A percentile compares a stretch with the other conserved stretches of the same genome.
Evolutionary conservation across 768 basidiomycete species (phyloP).

Genomic region (Amanita jacksonii): DNA sequence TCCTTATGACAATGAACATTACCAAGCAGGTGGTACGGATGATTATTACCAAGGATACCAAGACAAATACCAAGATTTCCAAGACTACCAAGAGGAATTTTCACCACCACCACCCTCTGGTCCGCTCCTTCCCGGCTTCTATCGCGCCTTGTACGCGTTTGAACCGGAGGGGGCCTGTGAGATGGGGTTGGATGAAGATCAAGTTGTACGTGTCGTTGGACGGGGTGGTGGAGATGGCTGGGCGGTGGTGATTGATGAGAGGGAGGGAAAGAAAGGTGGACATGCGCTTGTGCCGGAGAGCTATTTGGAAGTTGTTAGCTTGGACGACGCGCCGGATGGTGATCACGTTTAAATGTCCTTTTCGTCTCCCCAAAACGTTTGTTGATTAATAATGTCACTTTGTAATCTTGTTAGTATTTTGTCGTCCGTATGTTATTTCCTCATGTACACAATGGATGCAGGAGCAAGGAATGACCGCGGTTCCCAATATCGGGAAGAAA

Average conservation of each 20-base stretch:
- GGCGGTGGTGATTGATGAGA: conserved; percentile 50
- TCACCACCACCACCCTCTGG: conserved; percentile 14
- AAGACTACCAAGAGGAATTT: not conserved
- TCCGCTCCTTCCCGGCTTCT: conserved; percentile 56
- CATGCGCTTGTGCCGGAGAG: conserved; percentile 77
- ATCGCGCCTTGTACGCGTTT: conserved; percentile 71
- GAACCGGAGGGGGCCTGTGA: conserved; percentile 76
- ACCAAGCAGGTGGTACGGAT: conserved; percentile 17
- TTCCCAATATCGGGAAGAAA: too few species aligned
- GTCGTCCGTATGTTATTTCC: too few species aligned
- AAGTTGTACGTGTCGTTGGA: conserved; percentile 64
- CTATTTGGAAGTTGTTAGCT: conserved; percentile 52
- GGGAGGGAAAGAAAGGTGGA: conserved; percentile 12
- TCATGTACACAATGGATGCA: too few species aligned
- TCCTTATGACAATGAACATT: not conserved
- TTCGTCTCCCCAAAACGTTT: too few species aligned
- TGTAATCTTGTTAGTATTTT: too few species aligned
- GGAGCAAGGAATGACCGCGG: too few species aligned
- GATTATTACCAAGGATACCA: conserved; percentile 17
- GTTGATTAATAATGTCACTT: too few species aligned
- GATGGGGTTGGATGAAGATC: conserved; percentile 72
- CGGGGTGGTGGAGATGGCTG: conserved; percentile 73
- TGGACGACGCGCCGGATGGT: conserved; percentile 28
- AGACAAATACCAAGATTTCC: not conserved
- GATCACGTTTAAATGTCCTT: too few species aligned